Conservation (phyloP, 1,139 yeast species). For the Spathaspora sp. region DNA sequence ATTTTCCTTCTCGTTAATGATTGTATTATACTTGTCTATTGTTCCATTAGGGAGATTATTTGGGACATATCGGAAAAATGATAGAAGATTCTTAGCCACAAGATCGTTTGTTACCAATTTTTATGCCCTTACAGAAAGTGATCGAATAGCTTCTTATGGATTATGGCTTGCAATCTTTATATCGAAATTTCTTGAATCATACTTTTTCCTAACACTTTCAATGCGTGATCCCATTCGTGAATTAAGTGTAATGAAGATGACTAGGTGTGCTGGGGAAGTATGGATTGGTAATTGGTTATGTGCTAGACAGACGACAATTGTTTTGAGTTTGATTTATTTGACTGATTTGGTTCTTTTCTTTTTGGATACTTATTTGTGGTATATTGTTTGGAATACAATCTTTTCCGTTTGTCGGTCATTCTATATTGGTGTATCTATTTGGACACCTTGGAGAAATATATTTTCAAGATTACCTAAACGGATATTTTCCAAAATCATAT, state of each 20-base stretch:
- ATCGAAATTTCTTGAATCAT: slow-evolving; percentile 51
- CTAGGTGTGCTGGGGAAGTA: slow-evolving; percentile 44
- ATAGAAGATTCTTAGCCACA: slow-evolving; percentile 34
- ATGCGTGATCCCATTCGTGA: slow-evolving; percentile 51
- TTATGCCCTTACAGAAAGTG: slow-evolving; percentile 35
- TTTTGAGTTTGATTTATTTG: slow-evolving; percentile 34
- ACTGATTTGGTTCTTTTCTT: slow-evolving; percentile 51
- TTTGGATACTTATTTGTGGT: slow-evolving; percentile 57
- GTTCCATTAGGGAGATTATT: slow-evolving; percentile 49
- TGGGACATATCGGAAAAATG: slow-evolving; percentile 15
- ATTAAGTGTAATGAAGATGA: slow-evolving; percentile 38
- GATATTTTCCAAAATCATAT: slow-evolving; percentile 45
- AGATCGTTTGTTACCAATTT: slow-evolving; percentile 37
- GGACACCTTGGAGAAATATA: slow-evolving; percentile 60
- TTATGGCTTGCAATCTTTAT: slow-evolving; percentile 48
- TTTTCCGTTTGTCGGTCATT: slow-evolving; percentile 51
- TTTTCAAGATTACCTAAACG: slow-evolving; percentile 52
- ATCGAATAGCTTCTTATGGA: slow-evolving; percentile 41
- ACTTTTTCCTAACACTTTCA: slow-evolving; percentile 49
- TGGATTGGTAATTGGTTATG: slow-evolving; percentile 44
- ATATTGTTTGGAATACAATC: slow-evolving; percentile 51
- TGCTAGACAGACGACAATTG: slow-evolving; percentile 36
- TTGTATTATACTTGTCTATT: slow-evolving; percentile 45
- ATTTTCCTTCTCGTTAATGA: slow-evolving; percentile 40
- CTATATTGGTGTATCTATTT: slow-evolving; percentile 51